A percentile compares a stretch with the other conserved stretches of the same genome.
phyloP scores from a whole-genome alignment of 2,329 filamentous ascomycete species.

The Colletotrichum truncatum region DNA sequence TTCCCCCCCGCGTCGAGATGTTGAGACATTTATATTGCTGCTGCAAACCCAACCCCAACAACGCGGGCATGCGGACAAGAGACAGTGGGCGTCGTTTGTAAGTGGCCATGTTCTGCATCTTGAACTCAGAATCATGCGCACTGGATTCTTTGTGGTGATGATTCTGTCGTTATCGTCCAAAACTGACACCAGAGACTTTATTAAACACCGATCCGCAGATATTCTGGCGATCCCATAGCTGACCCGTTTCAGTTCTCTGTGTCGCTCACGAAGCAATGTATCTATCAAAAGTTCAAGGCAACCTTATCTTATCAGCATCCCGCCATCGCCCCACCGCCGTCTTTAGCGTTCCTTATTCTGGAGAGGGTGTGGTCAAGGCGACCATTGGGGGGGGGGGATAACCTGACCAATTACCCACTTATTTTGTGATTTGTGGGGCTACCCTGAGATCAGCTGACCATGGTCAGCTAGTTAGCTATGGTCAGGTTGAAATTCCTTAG shows the following conservation, averaged over 20 bases:
- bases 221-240: background rate
- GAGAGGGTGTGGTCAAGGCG: too few relatives aligned
- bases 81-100: background rate
- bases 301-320: constrained; percentile 11
- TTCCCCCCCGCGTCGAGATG: background rate
- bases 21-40: constrained; percentile 24
- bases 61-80: constrained; percentile 5
- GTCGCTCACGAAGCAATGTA: background rate
- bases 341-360: background rate
- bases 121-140: background rate
- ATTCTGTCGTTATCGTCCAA: background rate
- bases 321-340: background rate
- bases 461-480: too few relatives aligned
- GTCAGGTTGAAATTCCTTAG: too few relatives aligned
- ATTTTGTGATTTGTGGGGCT: too few relatives aligned
- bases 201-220: background rate
- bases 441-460: too few relatives aligned
- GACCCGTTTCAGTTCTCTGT: background rate
- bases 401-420: too few relatives aligned
- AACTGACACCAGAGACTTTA: background rate
- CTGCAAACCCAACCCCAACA: constrained; percentile 21
- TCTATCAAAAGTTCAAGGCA: background rate
- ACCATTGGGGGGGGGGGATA: too few relatives aligned
- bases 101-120: background rate
- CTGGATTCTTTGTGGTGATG: background rate